phyloP scores from a whole-genome alignment of 2,329 filamentous ascomycete species.

The Aspergillus novoparasiticus region DNA sequence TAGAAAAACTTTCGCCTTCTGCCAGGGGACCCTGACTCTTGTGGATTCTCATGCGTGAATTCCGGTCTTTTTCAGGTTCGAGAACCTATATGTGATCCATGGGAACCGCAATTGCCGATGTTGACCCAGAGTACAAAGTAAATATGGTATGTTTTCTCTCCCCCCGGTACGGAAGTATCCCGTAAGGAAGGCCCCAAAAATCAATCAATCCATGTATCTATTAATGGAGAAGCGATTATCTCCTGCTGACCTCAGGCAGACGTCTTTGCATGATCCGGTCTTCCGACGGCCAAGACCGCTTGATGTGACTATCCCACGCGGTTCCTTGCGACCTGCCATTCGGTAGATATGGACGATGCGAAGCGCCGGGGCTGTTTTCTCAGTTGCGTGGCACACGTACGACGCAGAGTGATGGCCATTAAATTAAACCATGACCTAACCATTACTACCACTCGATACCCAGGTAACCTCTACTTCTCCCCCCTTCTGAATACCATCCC shows the following conservation, averaged over 20 bases:
- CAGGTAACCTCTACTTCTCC: background rate
- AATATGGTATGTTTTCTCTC: background rate
- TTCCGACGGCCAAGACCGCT: conserved; percentile 8
- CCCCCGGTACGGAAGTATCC: background rate
- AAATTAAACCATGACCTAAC: background rate
- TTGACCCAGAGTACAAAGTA: background rate
- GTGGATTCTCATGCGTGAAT: background rate
- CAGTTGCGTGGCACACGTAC: background rate
- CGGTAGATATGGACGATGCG: background rate
- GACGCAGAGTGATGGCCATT: background rate
- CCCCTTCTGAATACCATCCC: background rate
- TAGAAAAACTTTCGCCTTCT: background rate
- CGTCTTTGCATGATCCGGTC: conserved; percentile 1
- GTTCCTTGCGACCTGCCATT: conserved; percentile 8
- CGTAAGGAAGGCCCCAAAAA: background rate
- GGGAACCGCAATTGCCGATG: background rate
- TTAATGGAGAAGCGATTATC: background rate
- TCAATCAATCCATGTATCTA: background rate
- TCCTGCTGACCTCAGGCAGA: conserved; percentile 4
- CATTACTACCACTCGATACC: background rate
- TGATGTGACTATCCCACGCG: conserved; percentile 6
- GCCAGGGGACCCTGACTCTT: background rate
- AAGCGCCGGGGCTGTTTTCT: conserved; percentile 1
- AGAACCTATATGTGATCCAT: background rate
- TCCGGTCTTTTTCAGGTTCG: background rate